Evolutionary conservation across 192 early-diverging fungal species (phyloP).

Genomic region (Rhizophlyctis rosea): DNA sequence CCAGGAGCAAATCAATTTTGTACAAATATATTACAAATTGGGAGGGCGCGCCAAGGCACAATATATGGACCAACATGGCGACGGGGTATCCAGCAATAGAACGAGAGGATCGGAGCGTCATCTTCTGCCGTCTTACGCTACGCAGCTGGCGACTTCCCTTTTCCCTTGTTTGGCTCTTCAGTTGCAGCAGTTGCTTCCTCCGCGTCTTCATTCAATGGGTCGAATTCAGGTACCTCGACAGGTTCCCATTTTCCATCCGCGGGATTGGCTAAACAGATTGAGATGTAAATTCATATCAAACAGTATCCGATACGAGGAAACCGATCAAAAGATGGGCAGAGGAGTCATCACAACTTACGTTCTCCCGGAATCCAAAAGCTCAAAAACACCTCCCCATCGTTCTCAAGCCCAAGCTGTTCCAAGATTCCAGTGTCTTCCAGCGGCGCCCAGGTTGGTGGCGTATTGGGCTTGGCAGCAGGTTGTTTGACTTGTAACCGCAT

Average conservation of each 20-base stretch:
- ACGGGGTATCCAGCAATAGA: neutral
- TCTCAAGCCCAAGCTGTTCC: conserved; percentile 42
- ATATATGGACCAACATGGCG: neutral
- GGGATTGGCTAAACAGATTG: conserved; percentile 1
- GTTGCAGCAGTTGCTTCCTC: conserved; percentile 13
- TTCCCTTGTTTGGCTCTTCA: conserved; percentile 19
- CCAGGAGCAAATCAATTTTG: no score
- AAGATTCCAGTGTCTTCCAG: conserved; percentile 41
- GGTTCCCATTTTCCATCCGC: conserved; percentile 41
- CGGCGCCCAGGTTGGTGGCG: conserved; percentile 20
- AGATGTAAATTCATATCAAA: conserved; percentile 6
- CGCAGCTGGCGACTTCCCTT: conserved; percentile 31
- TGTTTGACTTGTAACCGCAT: conserved; percentile 21
- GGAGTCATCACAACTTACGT: neutral
- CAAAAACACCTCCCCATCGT: conserved; percentile 36
- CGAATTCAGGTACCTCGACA: conserved; percentile 42
- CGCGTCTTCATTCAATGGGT: conserved; percentile 38
- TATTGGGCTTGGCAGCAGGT: conserved; percentile 4
- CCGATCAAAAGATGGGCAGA: neutral
- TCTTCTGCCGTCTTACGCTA: neutral
- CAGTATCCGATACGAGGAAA: neutral
- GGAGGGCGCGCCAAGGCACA: no score
- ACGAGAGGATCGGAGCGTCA: neutral
- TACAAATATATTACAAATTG: no score
- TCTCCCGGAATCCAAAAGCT: conserved; percentile 29